These are phyloP conservation scores for Diplotaxis tenuifolia DNA, from an alignment of 345 rosid species.

Conservation along the genomic window DNA sequence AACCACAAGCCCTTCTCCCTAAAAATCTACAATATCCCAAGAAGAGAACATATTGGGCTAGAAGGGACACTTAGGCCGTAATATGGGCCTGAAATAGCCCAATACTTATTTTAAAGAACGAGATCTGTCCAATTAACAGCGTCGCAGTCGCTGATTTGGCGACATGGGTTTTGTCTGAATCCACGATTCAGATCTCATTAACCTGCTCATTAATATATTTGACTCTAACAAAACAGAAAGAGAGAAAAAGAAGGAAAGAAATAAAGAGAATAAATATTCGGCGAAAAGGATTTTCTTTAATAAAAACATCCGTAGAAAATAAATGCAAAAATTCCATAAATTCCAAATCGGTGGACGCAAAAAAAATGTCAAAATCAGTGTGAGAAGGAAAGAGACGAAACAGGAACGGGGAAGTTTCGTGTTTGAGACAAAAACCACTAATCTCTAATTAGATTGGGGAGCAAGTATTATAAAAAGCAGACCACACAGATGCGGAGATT, in stretches of 20 bases:
- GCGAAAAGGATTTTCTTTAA: background rate
- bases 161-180: conserved; percentile 19
- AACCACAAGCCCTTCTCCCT: background rate
- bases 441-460: background rate
- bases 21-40: background rate
- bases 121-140: conserved; percentile 7
- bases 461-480: conserved; percentile 11
- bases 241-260: background rate
- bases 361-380: conserved; percentile 17
- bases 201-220: background rate
- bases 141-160: background rate
- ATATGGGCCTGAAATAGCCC: background rate
- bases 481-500: conserved; percentile 58
- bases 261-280: background rate
- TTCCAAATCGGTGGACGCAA: conserved; percentile 20
- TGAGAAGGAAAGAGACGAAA: background rate
- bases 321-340: conserved; percentile 1
- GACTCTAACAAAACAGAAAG: background rate
- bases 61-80: background rate
- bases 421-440: background rate
- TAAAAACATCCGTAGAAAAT: conserved; percentile 10
- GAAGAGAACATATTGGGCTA: background rate
- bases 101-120: background rate
- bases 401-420: conserved; percentile 12
- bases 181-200: conserved; percentile 3